A percentile compares a stretch with the other conserved stretches of the same genome.
These are phyloP conservation scores for Avena insularis DNA, from an alignment of 176 grass and related monocot species.

Conservation along the genomic window DNA sequence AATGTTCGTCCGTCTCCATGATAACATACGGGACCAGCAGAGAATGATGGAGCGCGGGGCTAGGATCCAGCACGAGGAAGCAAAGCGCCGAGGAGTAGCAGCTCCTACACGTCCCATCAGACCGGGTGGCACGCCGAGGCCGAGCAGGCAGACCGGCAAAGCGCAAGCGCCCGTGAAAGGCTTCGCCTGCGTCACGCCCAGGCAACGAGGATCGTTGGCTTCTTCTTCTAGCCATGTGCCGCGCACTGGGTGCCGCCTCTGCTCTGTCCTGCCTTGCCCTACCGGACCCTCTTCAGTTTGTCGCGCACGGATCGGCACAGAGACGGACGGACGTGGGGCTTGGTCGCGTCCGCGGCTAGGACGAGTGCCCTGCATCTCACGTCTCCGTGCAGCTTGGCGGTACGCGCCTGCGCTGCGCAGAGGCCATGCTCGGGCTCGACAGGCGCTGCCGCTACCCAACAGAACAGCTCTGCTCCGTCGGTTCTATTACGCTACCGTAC, in stretches of 20 bases:
- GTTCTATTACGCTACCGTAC: neutral
- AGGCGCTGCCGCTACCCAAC: neutral
- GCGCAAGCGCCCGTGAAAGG: neutral
- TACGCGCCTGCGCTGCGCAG: constrained; percentile 1
- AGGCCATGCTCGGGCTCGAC: neutral
- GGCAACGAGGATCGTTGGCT: neutral
- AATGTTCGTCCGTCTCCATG: neutral
- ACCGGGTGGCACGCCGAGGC: neutral
- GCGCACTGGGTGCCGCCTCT: neutral
- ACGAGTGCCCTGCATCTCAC: constrained; percentile 19
- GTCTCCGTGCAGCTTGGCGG: constrained; percentile 18
- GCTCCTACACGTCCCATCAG: constrained; percentile 36
- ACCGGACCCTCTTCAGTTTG: neutral
- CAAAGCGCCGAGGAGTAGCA: neutral
- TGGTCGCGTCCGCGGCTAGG: constrained; percentile 27
- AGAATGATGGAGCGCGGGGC: constrained; percentile 38
- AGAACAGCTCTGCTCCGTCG: neutral
- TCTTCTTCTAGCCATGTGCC: constrained; percentile 34
- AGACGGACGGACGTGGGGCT: neutral
- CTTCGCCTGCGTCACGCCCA: too few relatives aligned
- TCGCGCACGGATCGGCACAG: constrained; percentile 41
- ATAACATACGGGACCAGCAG: constrained; percentile 22
- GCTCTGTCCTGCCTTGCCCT: neutral
- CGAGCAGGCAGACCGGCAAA: too few relatives aligned
- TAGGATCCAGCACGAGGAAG: neutral